Percentiles rank a stretch among this genome's conserved stretches.
These are phyloP conservation scores for Trametes cubensis DNA, from an alignment of 768 basidiomycete species.

Conservation along the genomic window DNA sequence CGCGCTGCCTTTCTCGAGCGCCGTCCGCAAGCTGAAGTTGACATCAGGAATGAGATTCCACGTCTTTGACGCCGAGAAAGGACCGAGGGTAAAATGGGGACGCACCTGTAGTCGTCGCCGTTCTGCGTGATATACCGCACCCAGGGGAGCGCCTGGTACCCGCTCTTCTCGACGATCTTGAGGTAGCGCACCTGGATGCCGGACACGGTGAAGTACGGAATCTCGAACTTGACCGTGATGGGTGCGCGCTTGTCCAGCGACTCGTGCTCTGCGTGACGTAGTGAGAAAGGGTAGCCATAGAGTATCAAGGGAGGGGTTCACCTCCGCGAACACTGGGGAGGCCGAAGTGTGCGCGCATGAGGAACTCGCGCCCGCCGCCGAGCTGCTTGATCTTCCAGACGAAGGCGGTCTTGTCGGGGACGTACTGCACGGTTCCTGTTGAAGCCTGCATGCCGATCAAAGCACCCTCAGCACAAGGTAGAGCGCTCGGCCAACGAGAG, in stretches of 20 bases:
- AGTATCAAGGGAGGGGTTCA: conserved; percentile 41
- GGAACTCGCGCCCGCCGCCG: conserved; percentile 92
- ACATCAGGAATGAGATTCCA: too few relatives aligned
- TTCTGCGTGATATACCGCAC: conserved; percentile 93
- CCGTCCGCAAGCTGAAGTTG: conserved; percentile 61
- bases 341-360: conserved; percentile 98
- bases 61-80: too few relatives aligned
- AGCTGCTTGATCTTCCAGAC: conserved; percentile 99
- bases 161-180: conserved; percentile 98
- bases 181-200: conserved; percentile 98
- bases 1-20: conserved; percentile 71
- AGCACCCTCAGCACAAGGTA: background rate
- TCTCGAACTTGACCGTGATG: conserved; percentile 97
- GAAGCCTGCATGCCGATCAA: conserved; percentile 67
- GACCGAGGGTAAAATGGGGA: too few relatives aligned
- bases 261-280: conserved; percentile 57
- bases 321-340: conserved; percentile 91
- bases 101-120: conserved; percentile 87
- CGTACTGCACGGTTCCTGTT: conserved; percentile 95
- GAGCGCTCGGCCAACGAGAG: too few relatives aligned
- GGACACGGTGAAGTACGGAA: conserved; percentile 97
- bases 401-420: conserved; percentile 96
- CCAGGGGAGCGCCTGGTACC: conserved; percentile 97
- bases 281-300: background rate
- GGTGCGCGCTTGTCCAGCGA: conserved; percentile 83